These are phyloP conservation scores for Nidularia sp. DNA, from an alignment of 768 basidiomycete genomes.

Conservation along the genomic window DNA sequence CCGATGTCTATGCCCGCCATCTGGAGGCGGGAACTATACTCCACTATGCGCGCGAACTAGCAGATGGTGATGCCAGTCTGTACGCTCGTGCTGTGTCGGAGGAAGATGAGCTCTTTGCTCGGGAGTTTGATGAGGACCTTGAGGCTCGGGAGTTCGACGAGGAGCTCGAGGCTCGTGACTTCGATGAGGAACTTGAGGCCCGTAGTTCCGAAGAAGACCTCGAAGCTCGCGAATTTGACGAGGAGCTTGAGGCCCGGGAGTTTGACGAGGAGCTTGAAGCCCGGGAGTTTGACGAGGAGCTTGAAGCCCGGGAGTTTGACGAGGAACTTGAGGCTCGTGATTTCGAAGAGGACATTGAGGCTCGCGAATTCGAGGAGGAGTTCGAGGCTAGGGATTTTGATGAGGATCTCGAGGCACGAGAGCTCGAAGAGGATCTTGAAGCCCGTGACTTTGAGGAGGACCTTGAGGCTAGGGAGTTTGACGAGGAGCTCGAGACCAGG, in stretches of 20 bases:
- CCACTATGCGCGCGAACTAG: no score
- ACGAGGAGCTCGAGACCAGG: no score
- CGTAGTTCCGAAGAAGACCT: neutral
- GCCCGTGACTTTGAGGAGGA: constrained; percentile 8
- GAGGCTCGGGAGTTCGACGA: neutral
- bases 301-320: neutral
- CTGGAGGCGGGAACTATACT: no score
- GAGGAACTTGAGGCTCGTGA: constrained; percentile 2
- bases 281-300: neutral
- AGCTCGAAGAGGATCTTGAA: neutral
- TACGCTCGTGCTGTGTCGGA: no score
- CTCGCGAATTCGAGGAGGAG: neutral
- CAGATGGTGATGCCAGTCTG: no score
- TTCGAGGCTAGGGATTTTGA: no score
- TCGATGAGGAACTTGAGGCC: neutral
- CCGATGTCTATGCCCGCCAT: no score
- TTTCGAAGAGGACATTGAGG: neutral
- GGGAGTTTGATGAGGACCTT: constrained; percentile 11
- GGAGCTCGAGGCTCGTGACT: neutral
- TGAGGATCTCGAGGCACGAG: neutral
- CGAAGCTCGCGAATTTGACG: constrained; percentile 6
- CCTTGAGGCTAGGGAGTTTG: no score
- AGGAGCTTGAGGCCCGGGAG: constrained; percentile 5
- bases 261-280: constrained; percentile 1
- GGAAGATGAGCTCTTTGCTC: neutral